Evolutionary conservation across 2,329 filamentous ascomycete species (phyloP).

Genomic region (Penicillium polonicum): DNA sequence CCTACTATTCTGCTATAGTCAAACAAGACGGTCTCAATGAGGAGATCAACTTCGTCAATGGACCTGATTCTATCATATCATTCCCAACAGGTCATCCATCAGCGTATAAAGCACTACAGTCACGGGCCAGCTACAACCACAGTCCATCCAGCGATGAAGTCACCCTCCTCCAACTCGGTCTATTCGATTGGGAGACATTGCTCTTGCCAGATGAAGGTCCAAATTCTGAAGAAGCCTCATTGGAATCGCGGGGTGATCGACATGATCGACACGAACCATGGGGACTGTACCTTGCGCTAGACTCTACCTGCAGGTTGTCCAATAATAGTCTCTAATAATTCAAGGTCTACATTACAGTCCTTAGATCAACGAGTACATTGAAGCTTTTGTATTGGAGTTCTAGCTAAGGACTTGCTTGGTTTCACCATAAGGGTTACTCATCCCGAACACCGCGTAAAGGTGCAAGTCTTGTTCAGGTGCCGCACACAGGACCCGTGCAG

Average conservation of each 20-base stretch:
- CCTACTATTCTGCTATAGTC: slow-evolving; percentile 44
- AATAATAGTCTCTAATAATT: too few relatives aligned
- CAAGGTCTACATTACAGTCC: too few relatives aligned
- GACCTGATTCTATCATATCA: not conserved
- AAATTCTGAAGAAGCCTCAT: too few relatives aligned
- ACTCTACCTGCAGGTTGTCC: too few relatives aligned
- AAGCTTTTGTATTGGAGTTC: too few relatives aligned
- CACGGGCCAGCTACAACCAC: slow-evolving; percentile 22
- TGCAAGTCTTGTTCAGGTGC: slow-evolving; percentile 16
- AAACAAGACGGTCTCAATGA: slow-evolving; percentile 31
- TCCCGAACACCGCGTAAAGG: slow-evolving; percentile 21
- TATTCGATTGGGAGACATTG: slow-evolving; percentile 46
- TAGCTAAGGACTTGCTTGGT: slow-evolving; percentile 12
- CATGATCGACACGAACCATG: too few relatives aligned
- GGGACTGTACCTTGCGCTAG: too few relatives aligned
- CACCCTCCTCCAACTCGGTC: slow-evolving; percentile 21
- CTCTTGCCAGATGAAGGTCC: slow-evolving; percentile 36
- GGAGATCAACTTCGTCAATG: slow-evolving; percentile 25
- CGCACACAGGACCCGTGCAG: slow-evolving; percentile 12
- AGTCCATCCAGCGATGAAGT: slow-evolving; percentile 24
- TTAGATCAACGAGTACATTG: too few relatives aligned
- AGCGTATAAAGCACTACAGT: slow-evolving; percentile 10
- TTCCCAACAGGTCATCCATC: slow-evolving; percentile 20
- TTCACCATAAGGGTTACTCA: slow-evolving; percentile 18
- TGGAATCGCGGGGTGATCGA: too few relatives aligned